Percentiles rank a stretch among this genome's conserved stretches.
phyloP scores from a whole-genome alignment of 2,329 filamentous ascomycete species.

The Aspergillus sp. region DNA sequence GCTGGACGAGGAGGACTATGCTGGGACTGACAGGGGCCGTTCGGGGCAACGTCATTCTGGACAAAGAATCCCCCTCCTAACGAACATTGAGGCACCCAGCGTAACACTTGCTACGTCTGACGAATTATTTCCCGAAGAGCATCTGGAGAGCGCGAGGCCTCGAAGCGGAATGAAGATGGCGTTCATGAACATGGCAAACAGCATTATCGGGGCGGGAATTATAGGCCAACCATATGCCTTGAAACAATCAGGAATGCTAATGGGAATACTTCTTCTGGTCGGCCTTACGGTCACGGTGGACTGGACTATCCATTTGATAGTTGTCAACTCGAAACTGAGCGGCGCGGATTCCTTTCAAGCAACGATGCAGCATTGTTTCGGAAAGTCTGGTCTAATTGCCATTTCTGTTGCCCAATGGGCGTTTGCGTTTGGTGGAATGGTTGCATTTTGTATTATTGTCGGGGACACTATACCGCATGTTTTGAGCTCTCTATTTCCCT shows the following conservation, averaged over 20 bases:
- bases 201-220: slow-evolving; percentile 79
- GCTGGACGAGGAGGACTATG: slow-evolving; percentile 63
- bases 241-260: slow-evolving; percentile 80
- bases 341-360: slow-evolving; percentile 93
- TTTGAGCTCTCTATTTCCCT: slow-evolving; percentile 76
- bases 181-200: slow-evolving; percentile 99
- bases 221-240: slow-evolving; percentile 94
- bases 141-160: slow-evolving; percentile 65
- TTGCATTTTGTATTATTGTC: slow-evolving; percentile 96
- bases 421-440: slow-evolving; percentile 98
- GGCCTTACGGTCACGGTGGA: slow-evolving; percentile 81
- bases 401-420: slow-evolving; percentile 94
- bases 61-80: slow-evolving; percentile 69
- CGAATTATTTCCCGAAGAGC: slow-evolving; percentile 57
- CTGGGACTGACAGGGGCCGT: slow-evolving; percentile 44
- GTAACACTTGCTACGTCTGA: slow-evolving; percentile 67
- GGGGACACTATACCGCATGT: slow-evolving; percentile 96
- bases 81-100: slow-evolving; percentile 78
- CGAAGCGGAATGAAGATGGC: slow-evolving; percentile 83
- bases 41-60: slow-evolving; percentile 41
- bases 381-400: slow-evolving; percentile 79
- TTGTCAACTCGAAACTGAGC: slow-evolving; percentile 95
- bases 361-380: slow-evolving; percentile 95
- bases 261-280: slow-evolving; percentile 76
- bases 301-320: slow-evolving; percentile 97